phyloP scores from a whole-genome alignment of 2,329 filamentous ascomycete genomes.

The Sporothrix pallida region DNA sequence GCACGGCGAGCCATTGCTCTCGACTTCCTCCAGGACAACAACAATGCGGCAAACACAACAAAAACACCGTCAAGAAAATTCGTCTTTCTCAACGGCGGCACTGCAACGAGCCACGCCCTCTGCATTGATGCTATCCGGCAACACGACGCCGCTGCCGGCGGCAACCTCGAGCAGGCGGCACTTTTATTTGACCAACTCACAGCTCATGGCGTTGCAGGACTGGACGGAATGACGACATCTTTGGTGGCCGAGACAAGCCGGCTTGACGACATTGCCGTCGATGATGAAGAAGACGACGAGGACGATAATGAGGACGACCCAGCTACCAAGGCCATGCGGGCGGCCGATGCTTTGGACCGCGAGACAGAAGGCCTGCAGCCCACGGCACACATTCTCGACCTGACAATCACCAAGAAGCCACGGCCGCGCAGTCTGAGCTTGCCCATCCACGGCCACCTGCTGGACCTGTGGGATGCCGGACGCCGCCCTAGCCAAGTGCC shows the following conservation, averaged over 20 bases:
- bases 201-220: slow-evolving; percentile 55
- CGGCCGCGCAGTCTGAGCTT: slow-evolving; percentile 58
- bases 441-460: slow-evolving; percentile 49
- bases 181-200: slow-evolving; percentile 57
- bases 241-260: neutral
- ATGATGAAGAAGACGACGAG: slow-evolving; percentile 46
- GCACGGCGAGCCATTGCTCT: slow-evolving; percentile 56
- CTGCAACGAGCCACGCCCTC: slow-evolving; percentile 57
- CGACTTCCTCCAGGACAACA: slow-evolving; percentile 53
- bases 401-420: slow-evolving; percentile 43
- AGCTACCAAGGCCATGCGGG: slow-evolving; percentile 54
- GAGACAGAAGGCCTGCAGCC: slow-evolving; percentile 62
- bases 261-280: slow-evolving; percentile 19
- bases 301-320: slow-evolving; percentile 50
- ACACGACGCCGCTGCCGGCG: slow-evolving; percentile 52
- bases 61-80: slow-evolving; percentile 50
- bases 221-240: slow-evolving; percentile 37
- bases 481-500: slow-evolving; percentile 38
- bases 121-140: slow-evolving; percentile 62
- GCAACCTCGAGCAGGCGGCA: slow-evolving; percentile 57
- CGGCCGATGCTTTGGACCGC: slow-evolving; percentile 50
- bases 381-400: slow-evolving; percentile 53
- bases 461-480: slow-evolving; percentile 26
- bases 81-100: slow-evolving; percentile 67
- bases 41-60: neutral